Conservation (phyloP, 2,329 filamentous ascomycete species). For the Monosporascus sp. region DNA sequence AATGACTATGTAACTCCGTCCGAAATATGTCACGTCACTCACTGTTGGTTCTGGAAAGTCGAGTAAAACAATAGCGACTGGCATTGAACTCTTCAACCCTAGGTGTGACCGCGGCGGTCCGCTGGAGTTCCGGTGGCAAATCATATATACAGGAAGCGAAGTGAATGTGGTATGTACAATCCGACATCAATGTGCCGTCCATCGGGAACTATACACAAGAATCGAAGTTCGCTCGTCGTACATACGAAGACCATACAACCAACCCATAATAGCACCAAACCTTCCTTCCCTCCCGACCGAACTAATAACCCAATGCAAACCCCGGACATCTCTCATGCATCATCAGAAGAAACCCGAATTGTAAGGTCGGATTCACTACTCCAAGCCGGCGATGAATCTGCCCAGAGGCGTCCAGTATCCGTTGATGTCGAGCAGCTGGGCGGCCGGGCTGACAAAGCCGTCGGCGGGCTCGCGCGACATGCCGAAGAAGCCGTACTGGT, state of each 20-base stretch:
- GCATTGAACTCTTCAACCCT: too few species aligned
- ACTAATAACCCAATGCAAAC: background rate
- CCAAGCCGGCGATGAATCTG: conserved; percentile 1
- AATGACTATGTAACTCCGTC: too few species aligned
- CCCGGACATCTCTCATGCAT: background rate
- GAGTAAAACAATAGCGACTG: too few species aligned
- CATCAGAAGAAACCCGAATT: background rate
- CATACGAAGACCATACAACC: background rate
- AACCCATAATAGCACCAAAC: background rate
- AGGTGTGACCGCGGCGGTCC: too few species aligned
- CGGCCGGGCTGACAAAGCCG: conserved; percentile 39
- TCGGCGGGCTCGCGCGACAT: conserved; percentile 38
- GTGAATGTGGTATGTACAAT: background rate
- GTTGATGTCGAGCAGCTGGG: conserved; percentile 39
- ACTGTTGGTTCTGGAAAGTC: too few species aligned
- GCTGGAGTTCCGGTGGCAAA: too few species aligned
- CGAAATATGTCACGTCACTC: too few species aligned
- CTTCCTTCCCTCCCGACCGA: background rate
- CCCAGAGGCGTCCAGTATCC: conserved; percentile 33
- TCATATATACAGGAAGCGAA: background rate
- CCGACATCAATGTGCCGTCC: background rate
- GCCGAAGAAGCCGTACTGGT: conserved; percentile 40
- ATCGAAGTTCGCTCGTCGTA: background rate
- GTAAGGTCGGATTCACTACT: background rate
- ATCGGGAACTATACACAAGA: background rate